Evolutionary conservation across 371 early-diverging fungal genomes (phyloP).

Genomic region (Mucor lusitanicus): DNA sequence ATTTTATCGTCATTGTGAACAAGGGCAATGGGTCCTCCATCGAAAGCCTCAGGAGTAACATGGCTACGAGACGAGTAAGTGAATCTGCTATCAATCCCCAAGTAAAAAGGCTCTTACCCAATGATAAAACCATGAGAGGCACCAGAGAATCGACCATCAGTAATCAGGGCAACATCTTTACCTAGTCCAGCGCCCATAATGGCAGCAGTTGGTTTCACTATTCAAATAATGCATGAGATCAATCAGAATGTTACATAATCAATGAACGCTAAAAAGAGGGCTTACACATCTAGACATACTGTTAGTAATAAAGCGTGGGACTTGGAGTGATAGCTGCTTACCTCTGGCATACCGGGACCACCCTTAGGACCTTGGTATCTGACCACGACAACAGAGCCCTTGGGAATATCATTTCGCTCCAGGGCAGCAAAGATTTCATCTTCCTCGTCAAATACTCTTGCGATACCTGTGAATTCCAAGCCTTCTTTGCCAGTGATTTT

Average conservation of each 20-base stretch:
- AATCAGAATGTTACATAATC: neutral
- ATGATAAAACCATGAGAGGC: conserved; percentile 69
- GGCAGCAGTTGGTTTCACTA: conserved; percentile 91
- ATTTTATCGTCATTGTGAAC: conserved; percentile 87
- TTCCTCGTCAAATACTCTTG: conserved; percentile 91
- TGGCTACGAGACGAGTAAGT: conserved; percentile 85
- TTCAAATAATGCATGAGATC: neutral
- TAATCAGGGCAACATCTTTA: conserved; percentile 92
- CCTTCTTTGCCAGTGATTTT: conserved; percentile 99
- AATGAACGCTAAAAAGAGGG: neutral
- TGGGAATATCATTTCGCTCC: conserved; percentile 67
- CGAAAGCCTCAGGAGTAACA: conserved; percentile 96
- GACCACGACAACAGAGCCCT: conserved; percentile 85
- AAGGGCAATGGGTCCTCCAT: conserved; percentile 94
- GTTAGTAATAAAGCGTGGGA: neutral
- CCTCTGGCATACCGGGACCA: conserved; percentile 91
- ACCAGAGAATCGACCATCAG: conserved; percentile 98
- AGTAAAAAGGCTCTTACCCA: conserved; percentile 38
- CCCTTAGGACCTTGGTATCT: conserved; percentile 90
- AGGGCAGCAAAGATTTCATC: conserved; percentile 85
- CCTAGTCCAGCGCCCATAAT: conserved; percentile 99
- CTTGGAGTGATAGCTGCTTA: neutral
- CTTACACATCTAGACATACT: conserved; percentile 55
- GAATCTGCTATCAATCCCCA: conserved; percentile 65
- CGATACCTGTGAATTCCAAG: conserved; percentile 79